A percentile compares a stretch with the other conserved stretches of the same genome.
Conservation (phyloP, 2,329 filamentous ascomycete species). For the Endocalyx cinctus region DNA sequence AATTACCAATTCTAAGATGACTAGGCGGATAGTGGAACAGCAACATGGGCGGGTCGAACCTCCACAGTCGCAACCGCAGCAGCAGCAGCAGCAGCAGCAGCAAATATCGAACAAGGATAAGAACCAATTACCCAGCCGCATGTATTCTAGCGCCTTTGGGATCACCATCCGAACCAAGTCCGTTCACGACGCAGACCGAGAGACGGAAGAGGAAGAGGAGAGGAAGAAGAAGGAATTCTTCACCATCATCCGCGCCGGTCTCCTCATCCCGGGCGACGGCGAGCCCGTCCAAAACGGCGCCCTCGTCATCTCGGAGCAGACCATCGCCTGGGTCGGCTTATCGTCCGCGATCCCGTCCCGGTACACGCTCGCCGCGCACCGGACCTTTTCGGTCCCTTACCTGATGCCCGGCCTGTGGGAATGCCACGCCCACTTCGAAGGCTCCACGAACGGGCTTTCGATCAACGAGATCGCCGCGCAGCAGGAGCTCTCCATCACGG, state of each 20-base stretch:
- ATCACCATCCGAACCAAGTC: constrained; percentile 17
- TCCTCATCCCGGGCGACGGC: constrained; percentile 35
- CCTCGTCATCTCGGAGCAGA: constrained; percentile 31
- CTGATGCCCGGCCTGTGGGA: constrained; percentile 33
- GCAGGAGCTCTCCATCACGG: constrained; percentile 14
- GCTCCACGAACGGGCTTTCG: too few relatives aligned
- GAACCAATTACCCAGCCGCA: too few relatives aligned
- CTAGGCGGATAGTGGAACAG: constrained; percentile 11
- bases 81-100: constrained; percentile 12
- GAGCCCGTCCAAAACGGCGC: constrained; percentile 27
- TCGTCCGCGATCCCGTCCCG: constrained; percentile 21
- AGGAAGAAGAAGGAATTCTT: constrained; percentile 21
- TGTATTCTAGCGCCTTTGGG: background rate
- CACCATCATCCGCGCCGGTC: constrained; percentile 28
- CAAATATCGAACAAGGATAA: too few relatives aligned
- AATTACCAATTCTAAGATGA: constrained; percentile 19
- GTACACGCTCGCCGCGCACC: constrained; percentile 24
- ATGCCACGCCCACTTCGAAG: constrained; percentile 28
- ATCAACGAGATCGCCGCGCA: constrained; percentile 10
- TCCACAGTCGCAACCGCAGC: constrained; percentile 4
- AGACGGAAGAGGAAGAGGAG: constrained; percentile 1
- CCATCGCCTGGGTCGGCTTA: constrained; percentile 35
- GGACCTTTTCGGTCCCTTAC: constrained; percentile 21
- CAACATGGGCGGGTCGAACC: constrained; percentile 1
- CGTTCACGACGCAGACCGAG: constrained; percentile 8